Evolutionary conservation across 2,329 filamentous ascomycete genomes (phyloP).

Genomic region (Calonectria pteridis): DNA sequence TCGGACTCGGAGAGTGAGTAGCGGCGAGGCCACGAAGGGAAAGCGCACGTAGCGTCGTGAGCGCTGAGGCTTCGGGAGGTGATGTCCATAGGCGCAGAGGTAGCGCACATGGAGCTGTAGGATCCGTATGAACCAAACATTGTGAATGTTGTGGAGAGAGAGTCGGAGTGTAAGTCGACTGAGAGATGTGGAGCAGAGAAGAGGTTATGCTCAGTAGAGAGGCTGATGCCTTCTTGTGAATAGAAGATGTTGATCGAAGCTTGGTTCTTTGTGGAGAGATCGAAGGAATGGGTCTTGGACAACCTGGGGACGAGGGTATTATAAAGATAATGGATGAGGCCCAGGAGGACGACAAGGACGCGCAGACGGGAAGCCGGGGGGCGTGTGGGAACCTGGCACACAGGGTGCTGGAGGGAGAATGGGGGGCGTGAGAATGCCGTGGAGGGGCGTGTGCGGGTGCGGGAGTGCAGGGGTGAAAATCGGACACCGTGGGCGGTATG

Average conservation of each 20-base stretch:
- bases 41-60: conserved; percentile 64
- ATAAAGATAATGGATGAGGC: conserved; percentile 43
- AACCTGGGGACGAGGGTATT: conserved; percentile 44
- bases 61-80: conserved; percentile 54
- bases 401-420: conserved; percentile 20
- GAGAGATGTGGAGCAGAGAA: conserved; percentile 35
- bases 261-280: conserved; percentile 39
- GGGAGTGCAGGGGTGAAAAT: conserved; percentile 22
- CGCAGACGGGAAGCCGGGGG: conserved; percentile 42
- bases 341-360: conserved; percentile 32
- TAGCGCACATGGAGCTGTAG: conserved; percentile 62
- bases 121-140: conserved; percentile 66
- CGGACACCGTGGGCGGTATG: conserved; percentile 16
- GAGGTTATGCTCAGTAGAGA: conserved; percentile 25
- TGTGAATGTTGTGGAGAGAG: conserved; percentile 41
- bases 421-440: conserved; percentile 21
- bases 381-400: conserved; percentile 33
- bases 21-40: conserved; percentile 70
- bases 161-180: conserved; percentile 26
- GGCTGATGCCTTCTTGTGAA: conserved; percentile 25
- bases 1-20: conserved; percentile 61
- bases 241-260: conserved; percentile 31
- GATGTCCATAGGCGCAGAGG: conserved; percentile 61
- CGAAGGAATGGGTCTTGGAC: conserved; percentile 29
- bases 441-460: conserved; percentile 29